Evolutionary conservation across 768 basidiomycete species (phyloP), one percentile per base, ranked within the genome.

Genomic region (Udeniomyces megalosporus): DNA sequence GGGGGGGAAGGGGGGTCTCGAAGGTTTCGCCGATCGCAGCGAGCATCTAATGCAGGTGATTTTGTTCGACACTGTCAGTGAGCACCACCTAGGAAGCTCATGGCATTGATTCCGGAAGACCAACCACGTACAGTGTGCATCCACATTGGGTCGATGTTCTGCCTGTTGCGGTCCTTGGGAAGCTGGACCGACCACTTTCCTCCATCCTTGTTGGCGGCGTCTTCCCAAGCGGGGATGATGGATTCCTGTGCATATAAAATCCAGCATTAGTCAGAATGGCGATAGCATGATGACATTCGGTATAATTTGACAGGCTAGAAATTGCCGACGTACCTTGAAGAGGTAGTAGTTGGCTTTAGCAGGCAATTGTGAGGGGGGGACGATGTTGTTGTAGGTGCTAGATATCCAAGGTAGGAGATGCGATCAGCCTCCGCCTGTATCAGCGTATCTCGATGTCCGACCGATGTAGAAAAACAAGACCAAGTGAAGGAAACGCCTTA

Each of bases 141-240:
- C 95, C 95, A 99, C 86, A 92, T 90, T 73, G 83, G 85, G 74
- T 99, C 93, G 54, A 99, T 84, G 55, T 81, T 76, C 31, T 65
- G 69, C 53, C 86, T 80, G 72, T 88, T 93, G 78, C 96, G 97
- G 70, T 96, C 93, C 74, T 86, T 85, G 26, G 95, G 95, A 26
- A 99, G 77, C 74, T 99, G 95, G 66, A 97, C 90, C 71, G 86
- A 86, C 95, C 95, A 99, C 77, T 99, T 99, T 53, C 95, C 95
- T 57, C 95, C 95, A 67, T 86, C 79, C 74, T 91, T 91, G 77
- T 99, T 99, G 22, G 90, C 90, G 51, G 88, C 84, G 68, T 95
- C 92, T 71, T 95, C 92, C 91, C 91, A 95, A 56, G 92, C 92
- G 7, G 91, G 91, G 67, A 93, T 93, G 67, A 96, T 95, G 29